These are phyloP conservation scores for Aleurites moluccanus DNA, from an alignment of 441 rosid species.

Conservation along the genomic window DNA sequence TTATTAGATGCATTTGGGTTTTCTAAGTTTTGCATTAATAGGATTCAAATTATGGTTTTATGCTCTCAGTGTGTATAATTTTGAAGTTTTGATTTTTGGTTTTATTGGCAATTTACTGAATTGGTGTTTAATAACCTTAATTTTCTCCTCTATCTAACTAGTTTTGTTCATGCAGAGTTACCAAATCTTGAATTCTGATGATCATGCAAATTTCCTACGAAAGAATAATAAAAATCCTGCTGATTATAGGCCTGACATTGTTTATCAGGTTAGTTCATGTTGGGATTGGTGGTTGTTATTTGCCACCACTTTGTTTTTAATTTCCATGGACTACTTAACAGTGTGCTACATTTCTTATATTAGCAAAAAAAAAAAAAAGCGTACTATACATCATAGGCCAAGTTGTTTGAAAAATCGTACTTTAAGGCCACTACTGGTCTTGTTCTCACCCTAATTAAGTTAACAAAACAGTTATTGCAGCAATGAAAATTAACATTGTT, in stretches of 20 bases:
- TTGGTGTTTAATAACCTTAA: not conserved
- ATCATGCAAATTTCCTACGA: conserved; percentile 71
- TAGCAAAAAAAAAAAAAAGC: not conserved
- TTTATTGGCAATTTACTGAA: not conserved
- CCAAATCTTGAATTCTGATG: conserved; percentile 78
- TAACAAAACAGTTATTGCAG: not conserved
- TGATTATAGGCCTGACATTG: conserved; percentile 78
- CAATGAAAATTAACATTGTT: not conserved
- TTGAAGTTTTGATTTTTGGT: not conserved
- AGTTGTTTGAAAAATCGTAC: not conserved
- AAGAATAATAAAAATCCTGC: conserved; percentile 67
- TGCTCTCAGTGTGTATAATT: not conserved
- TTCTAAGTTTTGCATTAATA: not conserved
- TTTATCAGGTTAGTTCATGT: conserved; percentile 55
- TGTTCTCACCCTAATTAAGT: not conserved
- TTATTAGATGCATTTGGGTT: not conserved
- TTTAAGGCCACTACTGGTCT: not conserved
- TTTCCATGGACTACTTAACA: not conserved
- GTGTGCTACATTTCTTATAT: not conserved
- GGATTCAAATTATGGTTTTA: not conserved
- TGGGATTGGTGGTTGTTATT: not conserved
- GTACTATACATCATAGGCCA: not conserved
- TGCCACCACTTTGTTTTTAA: not conserved
- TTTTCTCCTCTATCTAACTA: not conserved
- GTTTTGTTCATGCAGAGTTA: conserved; percentile 44